phyloP scores from a whole-genome alignment of 2,329 filamentous ascomycete species.

The Clonostachys chloroleuca region DNA sequence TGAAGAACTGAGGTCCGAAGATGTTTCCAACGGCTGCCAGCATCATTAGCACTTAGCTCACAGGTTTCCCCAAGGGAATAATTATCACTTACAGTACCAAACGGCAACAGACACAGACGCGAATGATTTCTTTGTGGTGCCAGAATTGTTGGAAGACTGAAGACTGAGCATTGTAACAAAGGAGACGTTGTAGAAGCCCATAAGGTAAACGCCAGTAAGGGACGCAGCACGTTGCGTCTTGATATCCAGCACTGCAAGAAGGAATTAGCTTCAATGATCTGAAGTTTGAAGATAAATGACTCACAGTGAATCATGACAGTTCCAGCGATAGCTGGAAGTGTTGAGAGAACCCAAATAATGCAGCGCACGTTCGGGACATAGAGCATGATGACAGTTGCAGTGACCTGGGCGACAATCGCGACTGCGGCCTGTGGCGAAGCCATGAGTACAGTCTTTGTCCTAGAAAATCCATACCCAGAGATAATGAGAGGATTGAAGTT shows the following conservation, averaged over 20 bases:
- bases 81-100: constrained; percentile 7
- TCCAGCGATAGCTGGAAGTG: constrained; percentile 9
- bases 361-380: constrained; percentile 19
- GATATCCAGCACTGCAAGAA: constrained; percentile 6
- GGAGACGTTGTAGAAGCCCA: constrained; percentile 24
- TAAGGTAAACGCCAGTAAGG: constrained; percentile 20
- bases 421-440: constrained; percentile 23
- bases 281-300: no score
- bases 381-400: constrained; percentile 13
- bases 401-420: constrained; percentile 16
- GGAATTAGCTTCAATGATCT: no score
- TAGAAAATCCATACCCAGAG: background rate
- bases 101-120: constrained; percentile 13
- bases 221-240: constrained; percentile 11
- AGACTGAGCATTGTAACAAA: constrained; percentile 20
- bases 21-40: constrained; percentile 18
- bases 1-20: constrained; percentile 20
- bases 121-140: constrained; percentile 17
- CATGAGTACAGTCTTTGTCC: constrained; percentile 17
- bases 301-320: no score
- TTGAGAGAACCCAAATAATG: constrained; percentile 18
- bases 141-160: constrained; percentile 18
- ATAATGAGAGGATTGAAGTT: constrained; percentile 1
- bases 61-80: no score
- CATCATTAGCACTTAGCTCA: no score